Conservation (phyloP, 202 grass and related monocot genomes). For the Hordeum pubiflorum region DNA sequence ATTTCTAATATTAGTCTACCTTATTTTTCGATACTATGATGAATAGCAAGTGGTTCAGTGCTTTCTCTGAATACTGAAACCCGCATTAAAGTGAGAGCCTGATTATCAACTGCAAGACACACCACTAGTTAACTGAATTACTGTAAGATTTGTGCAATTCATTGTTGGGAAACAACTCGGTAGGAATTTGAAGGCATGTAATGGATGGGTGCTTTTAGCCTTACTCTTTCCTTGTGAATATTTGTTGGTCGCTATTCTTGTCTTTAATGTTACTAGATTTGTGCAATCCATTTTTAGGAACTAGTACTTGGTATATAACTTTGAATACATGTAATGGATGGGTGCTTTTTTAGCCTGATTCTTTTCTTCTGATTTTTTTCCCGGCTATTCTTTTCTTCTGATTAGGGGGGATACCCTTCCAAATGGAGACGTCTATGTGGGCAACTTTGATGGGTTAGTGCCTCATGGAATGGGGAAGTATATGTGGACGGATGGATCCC, state of each 20-base stretch:
- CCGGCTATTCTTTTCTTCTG: background rate
- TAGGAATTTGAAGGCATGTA: background rate
- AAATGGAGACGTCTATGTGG: conserved; percentile 87
- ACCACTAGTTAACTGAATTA: background rate
- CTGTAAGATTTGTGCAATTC: background rate
- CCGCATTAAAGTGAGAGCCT: background rate
- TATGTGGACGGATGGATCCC: conserved; percentile 73
- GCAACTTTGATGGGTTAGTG: conserved; percentile 58
- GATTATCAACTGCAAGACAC: background rate
- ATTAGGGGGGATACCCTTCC: conserved; percentile 56
- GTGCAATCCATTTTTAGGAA: too few species aligned
- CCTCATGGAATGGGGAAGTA: conserved; percentile 89
- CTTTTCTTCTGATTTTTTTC: too few species aligned
- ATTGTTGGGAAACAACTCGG: background rate
- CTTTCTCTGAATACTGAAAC: background rate
- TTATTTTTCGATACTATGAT: background rate
- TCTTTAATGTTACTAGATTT: too few species aligned
- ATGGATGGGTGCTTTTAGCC: background rate
- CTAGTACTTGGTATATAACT: too few species aligned
- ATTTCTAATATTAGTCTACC: background rate
- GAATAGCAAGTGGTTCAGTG: background rate
- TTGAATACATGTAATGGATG: too few species aligned
- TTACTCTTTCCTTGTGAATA: background rate
- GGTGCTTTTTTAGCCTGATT: too few species aligned
- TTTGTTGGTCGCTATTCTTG: too few species aligned